phyloP scores from a whole-genome alignment of 2,329 filamentous ascomycete species.

The Stemphylium lycopersici region DNA sequence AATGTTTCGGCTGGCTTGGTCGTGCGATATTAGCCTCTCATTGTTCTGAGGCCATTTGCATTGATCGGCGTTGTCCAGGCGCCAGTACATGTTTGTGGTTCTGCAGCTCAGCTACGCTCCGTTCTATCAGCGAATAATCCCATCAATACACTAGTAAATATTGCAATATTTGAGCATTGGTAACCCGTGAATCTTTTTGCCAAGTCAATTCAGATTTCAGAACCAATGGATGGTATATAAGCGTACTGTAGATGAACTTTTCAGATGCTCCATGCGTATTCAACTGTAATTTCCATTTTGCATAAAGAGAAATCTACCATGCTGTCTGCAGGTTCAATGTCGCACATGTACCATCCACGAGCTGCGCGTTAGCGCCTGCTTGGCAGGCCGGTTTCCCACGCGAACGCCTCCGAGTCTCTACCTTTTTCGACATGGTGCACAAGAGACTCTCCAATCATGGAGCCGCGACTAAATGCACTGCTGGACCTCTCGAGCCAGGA shows the following conservation, averaged over 20 bases:
- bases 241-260: not conserved
- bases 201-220: not conserved
- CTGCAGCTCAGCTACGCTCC: not conserved
- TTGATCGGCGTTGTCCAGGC: constrained; percentile 15
- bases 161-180: not conserved
- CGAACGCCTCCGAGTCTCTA: constrained; percentile 9
- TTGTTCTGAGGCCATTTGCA: not conserved
- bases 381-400: constrained; percentile 8
- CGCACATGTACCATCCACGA: not conserved
- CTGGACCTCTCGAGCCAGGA: constrained; percentile 11
- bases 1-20: not conserved
- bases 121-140: constrained; percentile 1
- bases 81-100: not conserved
- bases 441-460: constrained; percentile 14
- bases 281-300: not conserved
- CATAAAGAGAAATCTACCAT: not conserved
- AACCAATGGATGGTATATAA: not conserved
- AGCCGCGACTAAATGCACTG: constrained; percentile 13
- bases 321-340: not conserved
- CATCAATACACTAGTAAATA: constrained; percentile 6
- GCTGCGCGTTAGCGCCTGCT: constrained; percentile 11
- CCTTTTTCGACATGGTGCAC: constrained; percentile 11
- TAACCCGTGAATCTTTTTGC: not conserved
- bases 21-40: constrained; percentile 6
- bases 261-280: not conserved